Percentiles rank a stretch among this genome's conserved stretches.
Evolutionary conservation across 768 basidiomycete genomes (phyloP).

Genomic region (Mycena leptocephala): DNA sequence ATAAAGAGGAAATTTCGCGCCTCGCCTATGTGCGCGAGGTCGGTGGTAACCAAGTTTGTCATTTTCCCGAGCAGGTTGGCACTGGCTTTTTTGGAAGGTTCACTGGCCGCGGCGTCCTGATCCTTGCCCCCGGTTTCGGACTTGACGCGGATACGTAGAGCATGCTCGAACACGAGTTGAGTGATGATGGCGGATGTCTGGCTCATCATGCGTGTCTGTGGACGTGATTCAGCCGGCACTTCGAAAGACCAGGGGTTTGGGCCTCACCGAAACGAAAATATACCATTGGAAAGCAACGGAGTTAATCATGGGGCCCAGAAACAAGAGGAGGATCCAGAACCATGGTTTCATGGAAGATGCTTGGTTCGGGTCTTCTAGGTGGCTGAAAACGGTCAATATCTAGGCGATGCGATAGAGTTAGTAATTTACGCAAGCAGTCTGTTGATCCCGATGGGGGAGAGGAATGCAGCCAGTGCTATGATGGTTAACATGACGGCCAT

Average conservation of each 20-base stretch:
- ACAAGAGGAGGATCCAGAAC: slow-evolving; percentile 77
- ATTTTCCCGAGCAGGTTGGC: slow-evolving; percentile 80
- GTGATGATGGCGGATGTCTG: slow-evolving; percentile 63
- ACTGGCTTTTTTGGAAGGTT: slow-evolving; percentile 15
- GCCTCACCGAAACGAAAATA: slow-evolving; percentile 59
- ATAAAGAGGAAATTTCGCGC: slow-evolving; percentile 17
- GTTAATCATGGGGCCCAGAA: slow-evolving; percentile 62
- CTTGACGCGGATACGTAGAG: slow-evolving; percentile 76
- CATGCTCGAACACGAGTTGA: slow-evolving; percentile 62
- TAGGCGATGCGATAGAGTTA: neutral
- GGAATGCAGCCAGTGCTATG: slow-evolving; percentile 46
- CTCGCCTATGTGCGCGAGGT: slow-evolving; percentile 49
- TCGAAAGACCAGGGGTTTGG: slow-evolving; percentile 10
- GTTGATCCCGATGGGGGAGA: slow-evolving; percentile 60
- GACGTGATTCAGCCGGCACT: slow-evolving; percentile 52
- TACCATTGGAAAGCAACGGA: slow-evolving; percentile 71
- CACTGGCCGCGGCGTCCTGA: neutral
- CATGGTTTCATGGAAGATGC: slow-evolving; percentile 72
- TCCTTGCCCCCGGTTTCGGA: slow-evolving; percentile 47
- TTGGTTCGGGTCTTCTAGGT: slow-evolving; percentile 70
- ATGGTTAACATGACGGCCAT: slow-evolving; percentile 47
- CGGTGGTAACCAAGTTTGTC: slow-evolving; percentile 83
- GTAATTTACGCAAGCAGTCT: slow-evolving; percentile 55
- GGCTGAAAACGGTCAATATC: slow-evolving; percentile 49
- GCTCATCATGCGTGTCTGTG: slow-evolving; percentile 65